Evolutionary conservation across 352 stramenopile species (phyloP), one percentile per base, ranked within the genome.

Genomic region (Globisporangium cylindrosporum): DNA sequence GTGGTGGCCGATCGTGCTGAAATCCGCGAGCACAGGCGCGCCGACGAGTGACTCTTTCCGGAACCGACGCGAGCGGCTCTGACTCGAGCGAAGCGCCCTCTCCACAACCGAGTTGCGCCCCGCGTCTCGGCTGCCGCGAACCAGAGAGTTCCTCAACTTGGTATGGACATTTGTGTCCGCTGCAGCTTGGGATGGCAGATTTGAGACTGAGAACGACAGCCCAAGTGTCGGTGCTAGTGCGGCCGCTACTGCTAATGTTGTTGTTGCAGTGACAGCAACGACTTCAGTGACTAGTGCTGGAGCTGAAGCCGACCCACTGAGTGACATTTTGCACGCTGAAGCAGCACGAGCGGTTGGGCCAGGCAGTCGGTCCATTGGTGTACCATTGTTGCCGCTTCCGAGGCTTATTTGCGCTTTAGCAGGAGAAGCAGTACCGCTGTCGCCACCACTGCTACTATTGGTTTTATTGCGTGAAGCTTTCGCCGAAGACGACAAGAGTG

Each of bases 31-130:
- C 1, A 70, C 59, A 9, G 73, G 80, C 1, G 75, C 82, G 4
- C 82, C 80, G 22, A 89, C 82, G 0, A 77, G 69, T 2, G 78
- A 78, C 8, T 84, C 73, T 49, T 65, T 71, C 10, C 51, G 73
- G 55, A 64, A 61, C 9, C 61, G 75, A 5, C 55, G 69, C 5
- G 25, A 60, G 53, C 22, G 69, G 62, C 12, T 57, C 32, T 55
- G 64, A 22, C 46, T 60, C 10, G 62, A 32, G 4, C 69, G 25
- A 14, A 68, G 27, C 14, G 43, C 32, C 3, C 54, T 51, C 20
- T 69, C 62, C 6, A 73, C 22, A 1, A 64, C 14, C 53, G 64
- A 72, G 24, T 67, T 34, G n/a, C 53, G 69, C 3, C 49, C 49
- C 7, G 24, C 25, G 15, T 62, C 66, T 25, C 56, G 29, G 29